phyloP scores from a whole-genome alignment of 2,329 filamentous ascomycete genomes.

The Verticillium isaacii region DNA sequence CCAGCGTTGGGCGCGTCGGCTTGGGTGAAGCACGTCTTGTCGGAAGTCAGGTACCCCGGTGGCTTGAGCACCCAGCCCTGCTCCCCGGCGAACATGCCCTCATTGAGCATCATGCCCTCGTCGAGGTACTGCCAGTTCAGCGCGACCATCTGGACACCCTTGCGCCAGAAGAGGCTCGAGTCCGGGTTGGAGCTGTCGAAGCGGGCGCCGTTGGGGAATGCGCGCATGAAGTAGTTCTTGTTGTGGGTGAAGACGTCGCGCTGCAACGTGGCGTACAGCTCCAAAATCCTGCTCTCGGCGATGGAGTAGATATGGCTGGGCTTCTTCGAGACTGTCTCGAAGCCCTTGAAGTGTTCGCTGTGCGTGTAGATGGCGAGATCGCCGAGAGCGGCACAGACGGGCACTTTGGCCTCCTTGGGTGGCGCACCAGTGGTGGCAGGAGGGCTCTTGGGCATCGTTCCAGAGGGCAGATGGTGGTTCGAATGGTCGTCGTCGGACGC shows the following conservation, averaged over 20 bases:
- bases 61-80: constrained; percentile 86
- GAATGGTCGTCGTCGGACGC: constrained; percentile 38
- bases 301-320: constrained; percentile 80
- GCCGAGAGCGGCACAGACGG: constrained; percentile 67
- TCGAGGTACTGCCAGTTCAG: constrained; percentile 97
- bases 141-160: constrained; percentile 95
- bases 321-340: constrained; percentile 57
- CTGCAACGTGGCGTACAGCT: constrained; percentile 55
- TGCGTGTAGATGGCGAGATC: constrained; percentile 80
- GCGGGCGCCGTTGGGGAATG: constrained; percentile 77
- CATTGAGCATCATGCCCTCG: constrained; percentile 91
- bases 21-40: constrained; percentile 33
- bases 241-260: constrained; percentile 84
- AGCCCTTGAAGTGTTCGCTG: constrained; percentile 73
- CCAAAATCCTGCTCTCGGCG: constrained; percentile 70
- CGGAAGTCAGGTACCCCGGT: constrained; percentile 57
- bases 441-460: constrained; percentile 6
- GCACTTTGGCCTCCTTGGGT: constrained; percentile 48
- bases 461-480: constrained; percentile 4
- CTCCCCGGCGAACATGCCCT: constrained; percentile 91
- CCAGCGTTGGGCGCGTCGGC: constrained; percentile 41
- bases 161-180: constrained; percentile 84
- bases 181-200: constrained; percentile 93
- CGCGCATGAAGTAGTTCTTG: constrained; percentile 79
- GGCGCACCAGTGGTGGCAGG: constrained; percentile 20